Conservation (phyloP, 1,284 basidiomycete genomes). For the Ganoderma lingzhi region DNA sequence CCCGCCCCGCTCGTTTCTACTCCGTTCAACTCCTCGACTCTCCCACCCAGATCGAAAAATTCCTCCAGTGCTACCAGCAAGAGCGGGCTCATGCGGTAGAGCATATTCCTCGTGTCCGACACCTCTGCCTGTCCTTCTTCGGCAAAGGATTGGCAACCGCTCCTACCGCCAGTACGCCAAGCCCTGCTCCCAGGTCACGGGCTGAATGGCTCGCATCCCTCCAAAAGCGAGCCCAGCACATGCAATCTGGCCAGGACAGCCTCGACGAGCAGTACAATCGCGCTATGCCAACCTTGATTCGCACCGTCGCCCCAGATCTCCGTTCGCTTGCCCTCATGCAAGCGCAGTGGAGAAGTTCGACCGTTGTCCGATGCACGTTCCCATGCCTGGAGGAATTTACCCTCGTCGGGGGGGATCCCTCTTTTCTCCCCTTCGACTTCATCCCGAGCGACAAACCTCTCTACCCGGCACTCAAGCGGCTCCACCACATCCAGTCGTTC, state of each 20-base stretch:
- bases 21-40: slow-evolving; percentile 28
- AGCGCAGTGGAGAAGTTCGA: slow-evolving; percentile 27
- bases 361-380: slow-evolving; percentile 23
- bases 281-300: slow-evolving; percentile 26
- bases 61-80: slow-evolving; percentile 25
- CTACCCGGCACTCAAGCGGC: slow-evolving; percentile 28
- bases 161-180: neutral
- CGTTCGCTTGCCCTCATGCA: slow-evolving; percentile 27
- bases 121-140: slow-evolving; percentile 32
- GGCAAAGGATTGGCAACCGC: slow-evolving; percentile 15
- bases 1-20: slow-evolving; percentile 30
- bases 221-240: slow-evolving; percentile 24
- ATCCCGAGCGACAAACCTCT: slow-evolving; percentile 17
- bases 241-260: slow-evolving; percentile 20
- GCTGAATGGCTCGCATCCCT: slow-evolving; percentile 26
- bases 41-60: slow-evolving; percentile 25
- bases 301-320: slow-evolving; percentile 25
- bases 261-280: slow-evolving; percentile 30
- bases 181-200: slow-evolving; percentile 19
- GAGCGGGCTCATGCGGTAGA: slow-evolving; percentile 25
- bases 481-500: slow-evolving; percentile 28
- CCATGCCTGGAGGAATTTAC: slow-evolving; percentile 28
- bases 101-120: slow-evolving; percentile 27
- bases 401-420: slow-evolving; percentile 29
- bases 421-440: slow-evolving; percentile 28